Evolutionary conservation across 371 early-diverging fungal genomes (phyloP).

Genomic region (Syncephalastrum contaminatum): DNA sequence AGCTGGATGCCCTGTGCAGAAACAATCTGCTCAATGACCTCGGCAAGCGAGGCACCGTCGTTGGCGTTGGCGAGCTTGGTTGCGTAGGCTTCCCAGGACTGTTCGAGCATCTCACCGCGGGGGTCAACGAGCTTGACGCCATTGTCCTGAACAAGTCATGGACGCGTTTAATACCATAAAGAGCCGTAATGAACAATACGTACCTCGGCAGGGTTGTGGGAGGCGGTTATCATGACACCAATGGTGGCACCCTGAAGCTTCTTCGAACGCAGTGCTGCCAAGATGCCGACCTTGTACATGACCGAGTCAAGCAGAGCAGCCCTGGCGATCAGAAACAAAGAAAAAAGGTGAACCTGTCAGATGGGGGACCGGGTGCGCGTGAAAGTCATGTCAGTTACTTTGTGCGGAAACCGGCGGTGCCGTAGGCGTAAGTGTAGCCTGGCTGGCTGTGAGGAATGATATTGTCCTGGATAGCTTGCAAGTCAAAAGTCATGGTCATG

Average conservation of each 20-base stretch:
- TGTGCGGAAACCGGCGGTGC: conserved; percentile 98
- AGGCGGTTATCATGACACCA: conserved; percentile 99
- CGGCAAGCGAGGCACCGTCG: conserved; percentile 65
- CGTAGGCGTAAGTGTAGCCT: conserved; percentile 73
- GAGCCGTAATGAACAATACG: conserved; percentile 6
- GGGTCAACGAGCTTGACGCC: conserved; percentile 99
- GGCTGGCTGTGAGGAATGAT: conserved; percentile 30
- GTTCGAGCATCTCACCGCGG: conserved; percentile 97
- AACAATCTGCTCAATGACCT: conserved; percentile 66
- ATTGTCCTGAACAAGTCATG: conserved; percentile 78
- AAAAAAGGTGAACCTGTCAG: not conserved
- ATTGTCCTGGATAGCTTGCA: conserved; percentile 31
- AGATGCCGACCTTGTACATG: conserved; percentile 91
- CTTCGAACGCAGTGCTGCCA: conserved; percentile 92
- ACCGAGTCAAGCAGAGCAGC: conserved; percentile 87
- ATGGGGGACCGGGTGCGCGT: not conserved
- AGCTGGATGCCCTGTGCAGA: conserved; percentile 71
- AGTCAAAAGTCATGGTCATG: conserved; percentile 29
- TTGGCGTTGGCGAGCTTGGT: conserved; percentile 91
- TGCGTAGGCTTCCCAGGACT: conserved; percentile 95
- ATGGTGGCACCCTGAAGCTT: conserved; percentile 84
- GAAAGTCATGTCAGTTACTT: conserved; percentile 47
- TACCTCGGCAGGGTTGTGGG: conserved; percentile 96
- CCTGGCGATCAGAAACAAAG: conserved; percentile 30
- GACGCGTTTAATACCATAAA: not conserved